phyloP scores from a whole-genome alignment of 352 stramenopile species.

The Pythium pyrilobum region DNA sequence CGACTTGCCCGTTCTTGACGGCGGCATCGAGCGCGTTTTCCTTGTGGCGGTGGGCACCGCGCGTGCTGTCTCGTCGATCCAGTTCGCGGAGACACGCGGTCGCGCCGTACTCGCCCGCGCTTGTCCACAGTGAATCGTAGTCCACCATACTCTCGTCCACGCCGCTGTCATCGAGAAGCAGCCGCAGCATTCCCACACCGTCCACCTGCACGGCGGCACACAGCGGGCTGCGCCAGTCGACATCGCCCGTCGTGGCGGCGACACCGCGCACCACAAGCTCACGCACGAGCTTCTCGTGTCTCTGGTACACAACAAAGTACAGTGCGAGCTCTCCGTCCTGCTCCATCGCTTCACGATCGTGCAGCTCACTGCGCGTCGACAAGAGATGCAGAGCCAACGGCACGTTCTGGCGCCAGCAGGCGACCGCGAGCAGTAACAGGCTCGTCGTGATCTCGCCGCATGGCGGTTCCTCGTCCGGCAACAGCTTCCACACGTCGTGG shows the following conservation, averaged over 20 bases:
- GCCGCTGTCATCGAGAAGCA: background rate
- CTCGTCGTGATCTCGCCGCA: background rate
- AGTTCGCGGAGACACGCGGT: no score
- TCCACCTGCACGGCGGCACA: background rate
- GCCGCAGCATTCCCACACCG: background rate
- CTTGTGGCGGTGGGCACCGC: no score
- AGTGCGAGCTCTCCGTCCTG: background rate
- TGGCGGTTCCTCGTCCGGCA: background rate
- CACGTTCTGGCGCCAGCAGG: background rate
- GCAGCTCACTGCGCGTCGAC: background rate
- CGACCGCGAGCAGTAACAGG: slow-evolving; percentile 2
- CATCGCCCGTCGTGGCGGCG: background rate
- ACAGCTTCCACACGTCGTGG: background rate
- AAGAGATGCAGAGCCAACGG: background rate
- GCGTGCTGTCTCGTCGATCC: no score
- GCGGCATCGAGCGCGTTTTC: no score
- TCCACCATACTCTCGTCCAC: background rate
- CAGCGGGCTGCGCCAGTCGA: background rate
- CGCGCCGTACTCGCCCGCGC: no score
- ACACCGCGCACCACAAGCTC: background rate
- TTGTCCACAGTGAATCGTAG: no score
- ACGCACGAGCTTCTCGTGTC: background rate
- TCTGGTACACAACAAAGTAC: background rate
- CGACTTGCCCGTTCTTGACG: no score
- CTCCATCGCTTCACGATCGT: background rate